Percentiles rank a stretch among this genome's conserved stretches.
Conservation (phyloP, 2,329 filamentous ascomycete genomes). For the Tolypocladium cylindrosporum region DNA sequence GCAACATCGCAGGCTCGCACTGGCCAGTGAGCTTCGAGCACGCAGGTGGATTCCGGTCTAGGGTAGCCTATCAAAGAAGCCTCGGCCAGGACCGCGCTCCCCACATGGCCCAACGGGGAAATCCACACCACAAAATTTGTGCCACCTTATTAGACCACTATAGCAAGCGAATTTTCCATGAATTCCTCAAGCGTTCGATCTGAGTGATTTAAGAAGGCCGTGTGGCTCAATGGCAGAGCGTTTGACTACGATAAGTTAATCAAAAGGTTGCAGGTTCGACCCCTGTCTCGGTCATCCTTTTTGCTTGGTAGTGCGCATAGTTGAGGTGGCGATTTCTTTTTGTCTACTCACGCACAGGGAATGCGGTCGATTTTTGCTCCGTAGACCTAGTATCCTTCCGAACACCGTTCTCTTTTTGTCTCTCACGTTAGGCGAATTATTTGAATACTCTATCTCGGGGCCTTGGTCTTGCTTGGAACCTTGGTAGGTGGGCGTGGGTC, state of each 20-base stretch:
- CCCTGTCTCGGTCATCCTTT: background rate
- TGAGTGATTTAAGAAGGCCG: background rate
- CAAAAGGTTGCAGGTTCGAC: background rate
- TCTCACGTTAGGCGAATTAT: too few species aligned
- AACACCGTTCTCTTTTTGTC: too few species aligned
- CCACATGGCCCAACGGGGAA: background rate
- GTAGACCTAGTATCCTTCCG: too few species aligned
- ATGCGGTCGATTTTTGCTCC: too few species aligned
- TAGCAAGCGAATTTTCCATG: background rate
- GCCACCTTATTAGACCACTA: background rate
- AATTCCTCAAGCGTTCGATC: background rate
- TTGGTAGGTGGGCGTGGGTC: too few species aligned
- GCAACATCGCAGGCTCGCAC: background rate
- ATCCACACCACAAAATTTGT: background rate
- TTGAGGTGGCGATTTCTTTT: too few species aligned
- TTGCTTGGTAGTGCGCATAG: background rate
- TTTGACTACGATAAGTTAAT: background rate
- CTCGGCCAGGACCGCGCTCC: background rate
- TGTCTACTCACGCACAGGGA: too few species aligned
- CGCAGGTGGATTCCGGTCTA: background rate
- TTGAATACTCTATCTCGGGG: too few species aligned
- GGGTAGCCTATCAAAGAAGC: background rate
- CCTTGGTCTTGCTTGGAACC: too few species aligned
- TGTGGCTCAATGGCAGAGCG: background rate
- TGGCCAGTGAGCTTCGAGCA: background rate